A percentile compares a stretch with the other conserved stretches of the same genome.
Evolutionary conservation across 495 filamentous ascomycete genomes (phyloP).

Genomic region (Hypoxylon fragiforme): DNA sequence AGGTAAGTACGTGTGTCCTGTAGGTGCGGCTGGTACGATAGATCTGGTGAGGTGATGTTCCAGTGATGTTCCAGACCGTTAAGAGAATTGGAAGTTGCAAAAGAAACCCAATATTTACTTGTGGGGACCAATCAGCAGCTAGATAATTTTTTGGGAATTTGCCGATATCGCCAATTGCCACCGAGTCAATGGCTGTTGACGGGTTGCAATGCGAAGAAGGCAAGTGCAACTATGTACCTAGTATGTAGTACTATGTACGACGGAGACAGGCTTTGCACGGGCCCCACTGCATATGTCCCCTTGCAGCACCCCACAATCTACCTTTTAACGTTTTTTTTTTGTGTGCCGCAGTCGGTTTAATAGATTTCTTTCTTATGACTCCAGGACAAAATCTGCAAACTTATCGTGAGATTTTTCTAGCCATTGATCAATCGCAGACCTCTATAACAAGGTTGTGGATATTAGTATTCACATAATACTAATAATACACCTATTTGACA

Average conservation of each 20-base stretch:
- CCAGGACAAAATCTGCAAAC: conserved; percentile 10
- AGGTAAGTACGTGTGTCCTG: no score
- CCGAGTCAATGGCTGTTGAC: conserved; percentile 7
- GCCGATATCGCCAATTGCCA: conserved; percentile 36
- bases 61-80: conserved; percentile 22
- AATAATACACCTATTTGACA: conserved; percentile 3
- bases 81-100: background rate
- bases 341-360: conserved; percentile 32
- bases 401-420: conserved; percentile 20
- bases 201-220: conserved; percentile 1
- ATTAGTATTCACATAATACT: conserved; percentile 16
- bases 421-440: conserved; percentile 21
- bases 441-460: conserved; percentile 11
- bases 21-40: no score
- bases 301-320: conserved; percentile 42
- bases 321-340: conserved; percentile 28
- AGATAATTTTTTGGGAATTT: conserved; percentile 21
- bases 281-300: conserved; percentile 6
- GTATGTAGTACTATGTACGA: background rate
- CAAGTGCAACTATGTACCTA: no score
- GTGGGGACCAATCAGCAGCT: conserved; percentile 23
- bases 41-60: background rate
- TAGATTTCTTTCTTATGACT: conserved; percentile 20
- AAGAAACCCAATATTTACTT: no score
- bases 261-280: conserved; percentile 5